These are phyloP conservation scores for Tripterygium wilfordii DNA, from an alignment of 177 flowering plant species.

Conservation along the genomic window DNA sequence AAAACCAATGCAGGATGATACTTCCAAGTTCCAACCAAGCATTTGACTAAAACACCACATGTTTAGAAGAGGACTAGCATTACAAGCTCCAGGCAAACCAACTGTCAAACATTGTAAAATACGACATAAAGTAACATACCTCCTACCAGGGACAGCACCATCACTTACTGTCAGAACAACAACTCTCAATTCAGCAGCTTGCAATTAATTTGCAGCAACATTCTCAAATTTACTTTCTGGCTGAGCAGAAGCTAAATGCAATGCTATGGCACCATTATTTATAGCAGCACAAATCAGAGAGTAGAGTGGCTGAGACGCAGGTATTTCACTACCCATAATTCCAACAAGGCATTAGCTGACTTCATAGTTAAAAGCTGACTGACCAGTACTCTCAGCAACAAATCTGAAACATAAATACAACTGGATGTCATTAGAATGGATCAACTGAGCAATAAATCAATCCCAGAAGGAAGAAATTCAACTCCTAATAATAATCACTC, in stretches of 20 bases:
- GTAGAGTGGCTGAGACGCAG: constrained; percentile 43
- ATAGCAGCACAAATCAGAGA: no score
- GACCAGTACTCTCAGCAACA: constrained; percentile 94
- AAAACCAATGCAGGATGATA: no score
- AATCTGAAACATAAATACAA: no score
- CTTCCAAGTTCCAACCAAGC: no score
- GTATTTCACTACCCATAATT: constrained; percentile 58
- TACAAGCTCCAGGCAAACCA: background rate
- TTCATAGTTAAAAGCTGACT: constrained; percentile 88
- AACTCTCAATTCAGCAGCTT: constrained; percentile 33
- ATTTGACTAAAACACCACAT: no score
- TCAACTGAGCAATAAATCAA: no score
- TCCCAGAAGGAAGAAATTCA: no score
- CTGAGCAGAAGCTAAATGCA: constrained; percentile 7
- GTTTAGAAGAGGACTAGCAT: no score
- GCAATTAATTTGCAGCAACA: constrained; percentile 15
- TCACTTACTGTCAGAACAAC: constrained; percentile 94
- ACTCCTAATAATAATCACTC: no score
- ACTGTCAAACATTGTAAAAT: no score
- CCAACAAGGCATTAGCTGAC: constrained; percentile 81
- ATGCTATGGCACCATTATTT: constrained; percentile 10
- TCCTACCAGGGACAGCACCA: constrained; percentile 85
- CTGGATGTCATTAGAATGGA: no score
- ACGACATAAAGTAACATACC: constrained; percentile 56
- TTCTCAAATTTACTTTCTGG: constrained; percentile 12